Evolutionary conservation across 345 rosid genomes (phyloP), one percentile per base, ranked within the genome.

Genomic region (Bretschneidera sinensis): DNA sequence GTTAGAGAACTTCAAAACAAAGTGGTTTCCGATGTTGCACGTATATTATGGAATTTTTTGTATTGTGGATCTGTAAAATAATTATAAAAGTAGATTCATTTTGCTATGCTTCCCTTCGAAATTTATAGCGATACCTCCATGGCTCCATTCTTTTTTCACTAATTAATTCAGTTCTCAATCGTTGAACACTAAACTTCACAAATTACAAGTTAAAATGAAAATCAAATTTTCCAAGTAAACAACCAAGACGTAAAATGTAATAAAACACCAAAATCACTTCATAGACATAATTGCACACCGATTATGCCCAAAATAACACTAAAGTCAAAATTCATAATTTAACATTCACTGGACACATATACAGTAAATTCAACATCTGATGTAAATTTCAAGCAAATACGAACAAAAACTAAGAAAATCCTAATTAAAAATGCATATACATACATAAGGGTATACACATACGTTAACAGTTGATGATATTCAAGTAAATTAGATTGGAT

Each of bases 101-200:
- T 10, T 34, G 45, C 45, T 7, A 7, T 1, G 1, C 16, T 39
- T 14, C 1, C 11, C 16, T 39, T 9, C 1, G 10, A 13, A 5
- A 39, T 39, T 11, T n/a, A n/a, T n/a, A 35, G 65, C 35, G 6
- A 23, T 10, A 25, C 47, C 47, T 43, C 49, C 60, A 14, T 10
- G n/a, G 24, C 47, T 43, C 49, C 60, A 14, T 10, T 9, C 59
- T 54, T 10, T 1, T 14, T 48, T 20, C 52, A 3, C 21, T 48
- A 48, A 17, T 28, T 19, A 53, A 22, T 14, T 62, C 16, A 23
- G 16, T 21, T 43, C 21, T 17, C 66, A 0, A 16, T 2, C 54
- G 21, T 53, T 62, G 57, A 62, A 43, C 59, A n/a, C 10, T 18
- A 48, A 47, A 48, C 1, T 48, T 48, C 52, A 14, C 52, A 18